Conservation (phyloP, 169 alveolate genomes). For the Miamiensis avidus region DNA sequence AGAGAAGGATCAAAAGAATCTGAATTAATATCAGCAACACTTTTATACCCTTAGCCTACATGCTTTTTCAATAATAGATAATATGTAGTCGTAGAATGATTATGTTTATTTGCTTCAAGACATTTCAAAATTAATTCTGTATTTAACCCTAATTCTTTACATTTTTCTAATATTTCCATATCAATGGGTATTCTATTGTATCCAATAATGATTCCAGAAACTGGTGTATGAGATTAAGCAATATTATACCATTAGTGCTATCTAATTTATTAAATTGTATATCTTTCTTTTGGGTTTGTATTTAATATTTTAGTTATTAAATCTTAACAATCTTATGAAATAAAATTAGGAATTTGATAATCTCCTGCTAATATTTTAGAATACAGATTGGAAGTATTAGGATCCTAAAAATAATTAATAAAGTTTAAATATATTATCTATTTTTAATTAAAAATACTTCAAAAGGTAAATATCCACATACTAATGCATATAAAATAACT, state of each 20-base stretch:
- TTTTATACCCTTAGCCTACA: constrained; percentile 58
- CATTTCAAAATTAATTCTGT: constrained; percentile 58
- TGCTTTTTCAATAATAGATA: constrained; percentile 67
- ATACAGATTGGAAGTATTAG: constrained; percentile 68
- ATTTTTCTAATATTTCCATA: constrained; percentile 55
- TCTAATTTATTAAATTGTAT: constrained; percentile 63
- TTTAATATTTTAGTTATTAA: constrained; percentile 66
- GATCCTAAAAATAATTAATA: constrained; percentile 27
- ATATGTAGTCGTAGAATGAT: constrained; percentile 79
- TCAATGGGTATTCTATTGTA: constrained; percentile 77
- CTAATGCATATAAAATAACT: constrained; percentile 87
- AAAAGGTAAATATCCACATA: constrained; percentile 92
- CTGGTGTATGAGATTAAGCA: constrained; percentile 20
- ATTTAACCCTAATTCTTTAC: constrained; percentile 61
- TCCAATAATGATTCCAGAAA: constrained; percentile 82
- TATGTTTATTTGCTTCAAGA: constrained; percentile 77
- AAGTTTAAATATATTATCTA: neutral
- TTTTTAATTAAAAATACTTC: constrained; percentile 65
- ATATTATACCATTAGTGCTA: constrained; percentile 77
- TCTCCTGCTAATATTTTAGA: constrained; percentile 75
- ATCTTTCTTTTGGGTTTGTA: constrained; percentile 77
- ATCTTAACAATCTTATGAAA: constrained; percentile 71
- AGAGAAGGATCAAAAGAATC: constrained; percentile 27
- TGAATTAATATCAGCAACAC: constrained; percentile 61
- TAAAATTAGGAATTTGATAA: constrained; percentile 62